Conservation (phyloP, 352 stramenopile genomes). For the Phytophthora boehmeriae region DNA sequence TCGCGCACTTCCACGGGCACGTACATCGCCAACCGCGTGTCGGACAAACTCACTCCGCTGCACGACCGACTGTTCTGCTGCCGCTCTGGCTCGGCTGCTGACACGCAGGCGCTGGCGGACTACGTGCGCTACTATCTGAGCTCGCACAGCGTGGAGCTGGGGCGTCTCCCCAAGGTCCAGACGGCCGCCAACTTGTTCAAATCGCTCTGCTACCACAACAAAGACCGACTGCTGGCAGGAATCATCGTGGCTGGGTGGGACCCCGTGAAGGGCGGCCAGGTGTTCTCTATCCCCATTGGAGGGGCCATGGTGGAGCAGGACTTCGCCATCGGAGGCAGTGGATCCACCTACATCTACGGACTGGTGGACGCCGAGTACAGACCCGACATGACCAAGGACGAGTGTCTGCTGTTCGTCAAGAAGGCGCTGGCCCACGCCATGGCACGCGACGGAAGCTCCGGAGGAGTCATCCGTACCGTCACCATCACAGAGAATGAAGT, state of each 20-base stretch:
- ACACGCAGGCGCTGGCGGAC: slow-evolving; percentile 94
- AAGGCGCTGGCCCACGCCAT: slow-evolving; percentile 97
- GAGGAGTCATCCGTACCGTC: slow-evolving; percentile 97
- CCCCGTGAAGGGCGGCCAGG: slow-evolving; percentile 93
- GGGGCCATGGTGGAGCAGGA: slow-evolving; percentile 97
- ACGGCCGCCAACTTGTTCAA: slow-evolving; percentile 97
- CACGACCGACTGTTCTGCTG: slow-evolving; percentile 98
- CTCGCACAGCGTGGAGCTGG: slow-evolving; percentile 84
- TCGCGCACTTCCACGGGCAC: slow-evolving; percentile 93
- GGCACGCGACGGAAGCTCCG: slow-evolving; percentile 98
- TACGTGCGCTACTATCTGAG: slow-evolving; percentile 85
- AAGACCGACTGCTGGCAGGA: slow-evolving; percentile 94
- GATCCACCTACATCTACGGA: slow-evolving; percentile 98
- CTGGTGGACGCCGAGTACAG: slow-evolving; percentile 96
- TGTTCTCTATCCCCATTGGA: slow-evolving; percentile 97
- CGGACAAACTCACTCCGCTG: slow-evolving; percentile 97
- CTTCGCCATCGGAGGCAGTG: slow-evolving; percentile 97
- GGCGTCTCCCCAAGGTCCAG: slow-evolving; percentile 94
- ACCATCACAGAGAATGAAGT: slow-evolving; percentile 93
- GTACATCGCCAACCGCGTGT: slow-evolving; percentile 98
- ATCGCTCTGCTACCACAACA: slow-evolving; percentile 98
- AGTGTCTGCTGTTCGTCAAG: slow-evolving; percentile 95
- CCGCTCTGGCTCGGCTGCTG: slow-evolving; percentile 96
- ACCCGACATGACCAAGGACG: slow-evolving; percentile 96
- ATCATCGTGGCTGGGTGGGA: slow-evolving; percentile 99